These are phyloP conservation scores for Trichoderma oligosporum DNA, from an alignment of 2,329 filamentous ascomycete species.

Conservation along the genomic window DNA sequence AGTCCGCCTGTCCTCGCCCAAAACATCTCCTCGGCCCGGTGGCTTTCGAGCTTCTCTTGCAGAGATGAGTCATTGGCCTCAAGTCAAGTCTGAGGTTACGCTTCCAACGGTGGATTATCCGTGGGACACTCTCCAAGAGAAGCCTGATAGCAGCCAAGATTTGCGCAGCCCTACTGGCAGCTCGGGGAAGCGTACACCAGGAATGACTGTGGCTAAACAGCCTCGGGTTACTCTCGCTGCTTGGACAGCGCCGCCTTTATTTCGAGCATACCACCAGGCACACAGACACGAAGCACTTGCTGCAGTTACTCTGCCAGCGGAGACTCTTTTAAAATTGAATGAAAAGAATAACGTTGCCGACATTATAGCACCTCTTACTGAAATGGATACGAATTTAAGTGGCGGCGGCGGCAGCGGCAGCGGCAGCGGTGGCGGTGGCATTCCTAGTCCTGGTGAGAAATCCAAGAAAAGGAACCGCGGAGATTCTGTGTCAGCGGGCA, in stretches of 20 bases:
- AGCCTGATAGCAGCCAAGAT: slow-evolving; percentile 19
- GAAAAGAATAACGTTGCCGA: slow-evolving; percentile 40
- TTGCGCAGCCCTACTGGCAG: slow-evolving; percentile 15
- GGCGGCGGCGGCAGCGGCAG: background rate
- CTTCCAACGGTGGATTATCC: slow-evolving; percentile 9
- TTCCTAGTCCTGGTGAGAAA: slow-evolving; percentile 19
- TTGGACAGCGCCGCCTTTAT: slow-evolving; percentile 73
- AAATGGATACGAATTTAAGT: background rate
- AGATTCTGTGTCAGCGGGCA: slow-evolving; percentile 12
- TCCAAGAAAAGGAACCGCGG: slow-evolving; percentile 22
- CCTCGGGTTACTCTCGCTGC: slow-evolving; percentile 36
- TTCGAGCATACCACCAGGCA: slow-evolving; percentile 82
- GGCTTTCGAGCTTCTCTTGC: slow-evolving; percentile 46
- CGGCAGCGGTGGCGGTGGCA: background rate
- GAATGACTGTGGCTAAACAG: slow-evolving; percentile 22
- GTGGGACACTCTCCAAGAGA: slow-evolving; percentile 7
- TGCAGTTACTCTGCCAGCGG: slow-evolving; percentile 63
- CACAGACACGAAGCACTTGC: slow-evolving; percentile 70
- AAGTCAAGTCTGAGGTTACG: slow-evolving; percentile 23
- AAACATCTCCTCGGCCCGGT: slow-evolving; percentile 32
- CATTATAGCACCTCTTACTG: slow-evolving; percentile 21
- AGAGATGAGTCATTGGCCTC: slow-evolving; percentile 43
- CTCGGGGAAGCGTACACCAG: slow-evolving; percentile 16
- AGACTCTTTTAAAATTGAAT: slow-evolving; percentile 62
- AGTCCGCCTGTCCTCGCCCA: slow-evolving; percentile 29